Percentiles rank a stretch among this genome's conserved stretches.
These are phyloP conservation scores for Hirsutella thompsonii DNA, from an alignment of 2,329 filamentous ascomycete species.

Conservation along the genomic window DNA sequence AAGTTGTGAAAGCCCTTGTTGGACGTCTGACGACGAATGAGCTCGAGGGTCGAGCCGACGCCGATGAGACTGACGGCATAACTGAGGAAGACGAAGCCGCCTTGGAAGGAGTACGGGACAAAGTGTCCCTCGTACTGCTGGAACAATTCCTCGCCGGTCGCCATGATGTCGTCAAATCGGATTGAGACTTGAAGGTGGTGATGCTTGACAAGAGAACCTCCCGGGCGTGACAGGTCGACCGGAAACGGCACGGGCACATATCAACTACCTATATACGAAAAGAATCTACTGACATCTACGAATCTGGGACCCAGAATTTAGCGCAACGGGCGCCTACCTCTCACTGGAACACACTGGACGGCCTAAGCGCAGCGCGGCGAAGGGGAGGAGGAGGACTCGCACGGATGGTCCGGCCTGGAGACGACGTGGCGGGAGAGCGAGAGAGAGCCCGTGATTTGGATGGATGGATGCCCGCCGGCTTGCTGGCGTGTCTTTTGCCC, in stretches of 20 bases:
- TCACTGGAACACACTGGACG: too few species aligned
- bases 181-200: not conserved
- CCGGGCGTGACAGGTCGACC: not conserved
- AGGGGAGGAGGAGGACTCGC: too few species aligned
- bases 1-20: conserved; percentile 56
- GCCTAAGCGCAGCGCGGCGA: too few species aligned
- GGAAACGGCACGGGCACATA: not conserved
- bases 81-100: conserved; percentile 58
- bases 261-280: not conserved
- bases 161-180: conserved; percentile 3
- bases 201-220: not conserved
- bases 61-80: conserved; percentile 67
- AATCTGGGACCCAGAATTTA: too few species aligned
- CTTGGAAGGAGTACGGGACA: conserved; percentile 35
- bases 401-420: too few species aligned
- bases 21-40: conserved; percentile 65
- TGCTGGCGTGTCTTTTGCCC: too few species aligned
- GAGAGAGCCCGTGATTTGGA: too few species aligned
- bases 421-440: too few species aligned
- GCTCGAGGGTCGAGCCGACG: conserved; percentile 65
- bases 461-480: too few species aligned
- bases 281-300: not conserved
- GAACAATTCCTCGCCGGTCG: conserved; percentile 16
- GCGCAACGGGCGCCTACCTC: too few species aligned
- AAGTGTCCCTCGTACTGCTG: conserved; percentile 28